phyloP scores from a whole-genome alignment of 495 filamentous ascomycete genomes.

The Penicillium robsamsonii region DNA sequence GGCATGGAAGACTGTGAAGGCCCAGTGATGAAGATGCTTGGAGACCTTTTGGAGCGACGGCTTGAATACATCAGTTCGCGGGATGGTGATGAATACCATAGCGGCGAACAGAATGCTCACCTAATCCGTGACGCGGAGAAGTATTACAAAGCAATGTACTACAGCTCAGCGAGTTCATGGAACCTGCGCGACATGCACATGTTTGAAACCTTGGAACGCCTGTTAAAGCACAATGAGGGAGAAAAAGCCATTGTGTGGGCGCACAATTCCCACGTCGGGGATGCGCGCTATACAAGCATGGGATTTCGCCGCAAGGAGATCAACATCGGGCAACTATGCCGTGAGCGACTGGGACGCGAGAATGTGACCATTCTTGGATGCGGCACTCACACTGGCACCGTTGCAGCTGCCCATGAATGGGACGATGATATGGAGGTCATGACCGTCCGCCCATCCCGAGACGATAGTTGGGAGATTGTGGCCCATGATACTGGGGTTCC shows the following conservation, averaged over 20 bases:
- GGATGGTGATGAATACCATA: conserved; percentile 54
- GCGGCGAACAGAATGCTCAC: conserved; percentile 55
- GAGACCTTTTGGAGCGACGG: conserved; percentile 43
- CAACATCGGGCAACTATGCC: conserved; percentile 57
- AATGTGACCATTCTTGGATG: conserved; percentile 54
- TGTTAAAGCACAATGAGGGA: conserved; percentile 42
- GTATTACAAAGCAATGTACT: conserved; percentile 61
- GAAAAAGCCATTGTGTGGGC: conserved; percentile 59
- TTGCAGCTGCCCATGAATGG: conserved; percentile 56
- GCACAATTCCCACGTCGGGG: conserved; percentile 61
- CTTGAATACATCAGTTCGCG: conserved; percentile 39
- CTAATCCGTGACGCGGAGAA: conserved; percentile 55
- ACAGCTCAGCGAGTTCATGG: conserved; percentile 54
- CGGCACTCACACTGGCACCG: conserved; percentile 54
- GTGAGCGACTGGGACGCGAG: conserved; percentile 45
- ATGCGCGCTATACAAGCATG: conserved; percentile 57
- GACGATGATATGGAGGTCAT: conserved; percentile 57
- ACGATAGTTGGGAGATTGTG: conserved; percentile 47
- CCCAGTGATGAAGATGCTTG: conserved; percentile 48
- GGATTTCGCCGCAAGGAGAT: conserved; percentile 48
- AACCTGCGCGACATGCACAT: conserved; percentile 58
- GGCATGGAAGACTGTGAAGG: conserved; percentile 50
- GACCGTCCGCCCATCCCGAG: conserved; percentile 40
- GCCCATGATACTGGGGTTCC: conserved; percentile 45
- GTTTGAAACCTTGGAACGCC: conserved; percentile 52